These are phyloP conservation scores for Phytopythium boreale DNA, from an alignment of 352 stramenopile genomes.

Conservation along the genomic window DNA sequence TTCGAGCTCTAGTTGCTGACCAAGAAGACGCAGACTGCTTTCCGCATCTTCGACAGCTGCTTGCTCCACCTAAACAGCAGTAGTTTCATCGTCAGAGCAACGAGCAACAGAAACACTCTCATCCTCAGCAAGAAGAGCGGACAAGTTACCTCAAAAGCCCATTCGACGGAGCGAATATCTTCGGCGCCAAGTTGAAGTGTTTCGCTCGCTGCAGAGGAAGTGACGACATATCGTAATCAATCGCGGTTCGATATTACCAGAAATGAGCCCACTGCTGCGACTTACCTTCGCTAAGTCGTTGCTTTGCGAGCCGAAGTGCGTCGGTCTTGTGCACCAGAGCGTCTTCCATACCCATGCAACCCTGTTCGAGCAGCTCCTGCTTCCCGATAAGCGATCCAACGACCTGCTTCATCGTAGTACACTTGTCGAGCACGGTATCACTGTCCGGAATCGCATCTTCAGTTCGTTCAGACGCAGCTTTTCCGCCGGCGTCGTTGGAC, in stretches of 20 bases:
- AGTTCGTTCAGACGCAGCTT: background rate
- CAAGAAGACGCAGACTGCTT: conserved; percentile 15
- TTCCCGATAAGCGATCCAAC: conserved; percentile 22
- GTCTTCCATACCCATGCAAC: conserved; percentile 28
- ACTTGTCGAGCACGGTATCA: background rate
- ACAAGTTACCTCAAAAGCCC: conserved; percentile 23
- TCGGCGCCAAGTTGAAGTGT: conserved; percentile 18
- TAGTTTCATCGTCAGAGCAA: background rate
- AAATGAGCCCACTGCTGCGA: background rate
- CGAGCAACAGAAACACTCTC: background rate
- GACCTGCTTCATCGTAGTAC: conserved; percentile 21
- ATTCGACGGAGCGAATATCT: conserved; percentile 26
- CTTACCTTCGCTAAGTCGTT: background rate
- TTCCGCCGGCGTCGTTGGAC: background rate
- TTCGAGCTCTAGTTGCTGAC: conserved; percentile 19
- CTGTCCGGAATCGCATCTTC: background rate
- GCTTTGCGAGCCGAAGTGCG: background rate
- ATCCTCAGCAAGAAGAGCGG: background rate
- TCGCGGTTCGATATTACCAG: background rate
- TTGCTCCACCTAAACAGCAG: conserved; percentile 11
- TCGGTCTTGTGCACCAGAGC: conserved; percentile 1
- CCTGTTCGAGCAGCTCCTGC: conserved; percentile 17
- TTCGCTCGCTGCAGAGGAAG: conserved; percentile 13
- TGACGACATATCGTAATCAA: background rate
- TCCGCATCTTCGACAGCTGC: conserved; percentile 17